Conservation (phyloP, 345 rosid species). For the Eucalyptus dawsonii region DNA sequence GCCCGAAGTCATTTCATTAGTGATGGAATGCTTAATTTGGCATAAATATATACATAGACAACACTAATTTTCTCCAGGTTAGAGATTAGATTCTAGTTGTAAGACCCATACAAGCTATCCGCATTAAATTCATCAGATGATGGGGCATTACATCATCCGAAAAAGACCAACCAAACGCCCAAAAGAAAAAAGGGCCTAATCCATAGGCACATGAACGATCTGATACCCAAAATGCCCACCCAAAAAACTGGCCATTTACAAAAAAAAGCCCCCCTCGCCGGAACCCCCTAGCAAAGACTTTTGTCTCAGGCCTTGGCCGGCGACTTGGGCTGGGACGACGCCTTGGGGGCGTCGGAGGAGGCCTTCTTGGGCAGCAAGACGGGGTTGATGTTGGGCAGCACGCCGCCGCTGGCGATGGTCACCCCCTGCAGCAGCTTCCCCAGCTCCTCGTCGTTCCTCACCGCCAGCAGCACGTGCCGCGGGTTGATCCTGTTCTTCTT, state of each 20-base stretch:
- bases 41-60: not conserved
- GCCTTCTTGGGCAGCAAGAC: constrained; percentile 53
- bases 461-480: not conserved
- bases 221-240: not conserved
- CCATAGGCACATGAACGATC: not conserved
- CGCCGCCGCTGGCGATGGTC: constrained; percentile 22
- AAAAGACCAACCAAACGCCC: not conserved
- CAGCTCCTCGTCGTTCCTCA: constrained; percentile 1
- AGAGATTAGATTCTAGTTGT: not conserved
- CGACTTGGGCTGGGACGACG: constrained; percentile 21
- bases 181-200: not conserved
- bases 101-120: not conserved
- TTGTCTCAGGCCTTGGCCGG: constrained; percentile 19
- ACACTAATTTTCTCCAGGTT: not conserved
- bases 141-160: not conserved
- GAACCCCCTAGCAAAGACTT: not conserved
- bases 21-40: not conserved
- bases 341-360: constrained; percentile 15
- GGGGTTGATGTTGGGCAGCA: constrained; percentile 54
- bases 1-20: not conserved
- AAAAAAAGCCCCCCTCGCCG: not conserved
- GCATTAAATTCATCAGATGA: not conserved
- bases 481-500: not conserved
- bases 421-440: not conserved
- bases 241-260: not conserved